Base-by-base conservation (phyloP, 495 filamentous ascomycete genomes). In the Aspergillus panamensis region DNA sequence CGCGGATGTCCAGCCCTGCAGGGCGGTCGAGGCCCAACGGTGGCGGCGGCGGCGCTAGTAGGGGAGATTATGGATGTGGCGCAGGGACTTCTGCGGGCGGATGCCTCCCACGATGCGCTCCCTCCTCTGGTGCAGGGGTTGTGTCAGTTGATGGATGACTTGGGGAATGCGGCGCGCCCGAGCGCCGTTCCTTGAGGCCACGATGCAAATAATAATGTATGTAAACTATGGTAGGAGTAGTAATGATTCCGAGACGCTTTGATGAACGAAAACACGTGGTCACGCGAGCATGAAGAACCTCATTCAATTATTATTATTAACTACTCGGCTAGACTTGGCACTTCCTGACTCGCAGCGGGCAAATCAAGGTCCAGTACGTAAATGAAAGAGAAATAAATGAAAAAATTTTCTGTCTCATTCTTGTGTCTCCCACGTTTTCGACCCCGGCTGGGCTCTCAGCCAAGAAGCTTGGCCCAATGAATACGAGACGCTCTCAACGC, bases 41-140 rank as follows among this genome's bases (percentile, higher is more conserved):
- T 25, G 25, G 25, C 25, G 25, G 25, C 25, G 25, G 25, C 25
- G 25, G 25, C 62, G 12, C 59, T 67, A 10, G 45, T 72, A 12
- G 58, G 62, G 7, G 44, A 53, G 30, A 62, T 59, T 2, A 72
- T 72, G 69, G 61, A 64, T 20, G 39, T 66, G n/a, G 64, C 59
- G 17, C 64, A 65, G 53, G 29, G 52, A 19, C 50, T 67, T 14
- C 62, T 72, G 20, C 63, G 59, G n/a, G 57, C 58, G n/a, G 64
- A 70, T 16, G 48, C 51, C 17, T 57, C 65, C 8, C 65, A 72
- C 16, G 65, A 66, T 0, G 64, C 68, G 9, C 61, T 66, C 13
- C 72, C 79, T 29, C 71, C 75, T 6, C 55, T 82, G 30, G 77
- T 82, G 13, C 82, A 84, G 62, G 85, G 83, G 58, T 68, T 85